Evolutionary conservation across 345 rosid genomes (phyloP), one percentile per base, ranked within the genome.

Genomic region (Triadica sebifera): DNA sequence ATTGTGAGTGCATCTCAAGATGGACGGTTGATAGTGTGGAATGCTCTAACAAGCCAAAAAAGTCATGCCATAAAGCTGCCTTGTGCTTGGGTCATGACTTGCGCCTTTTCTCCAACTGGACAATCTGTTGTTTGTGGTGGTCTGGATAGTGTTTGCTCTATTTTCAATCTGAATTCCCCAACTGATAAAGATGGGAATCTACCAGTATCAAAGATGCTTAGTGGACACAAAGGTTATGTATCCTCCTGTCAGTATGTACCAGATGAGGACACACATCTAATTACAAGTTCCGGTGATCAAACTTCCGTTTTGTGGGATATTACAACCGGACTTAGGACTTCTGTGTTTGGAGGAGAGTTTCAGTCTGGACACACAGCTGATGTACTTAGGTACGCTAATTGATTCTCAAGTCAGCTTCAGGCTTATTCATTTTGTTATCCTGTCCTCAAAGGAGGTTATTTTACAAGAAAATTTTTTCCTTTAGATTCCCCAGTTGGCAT

Each of bases 101-200:
- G 99, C 81, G 99, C 97, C 51, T 95, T 95, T 84, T 92, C 97
- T 63, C 96, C 99, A 0, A 86, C 86, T 50, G 93, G 98, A 74
- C 99, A 93, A 70, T 87, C 93, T 3, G 98, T 96, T 81, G 96
- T 98, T 41, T 90, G 96, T 76, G 99, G 99, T 55, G 99, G 99
- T 74, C 94, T 93, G 70, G 99, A 96, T 74, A 91, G 95, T 69
- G 87, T 86, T 24, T 93, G 98, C 82, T 90, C 99, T 59, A 93
- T 96, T 79, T 91, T 96, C 80, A 91, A 89, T 84, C 88, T 96
- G 64, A 96, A 88, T 85, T 87, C 96, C 6, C 85, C 90, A 4
- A 84, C 92, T 4, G 99, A 96, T 24, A 93, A 77, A 84, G 98
- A 96, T 65, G 98, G 94, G 53, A 86, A 88, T 47, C 69, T 88